Conservation (phyloP, 352 stramenopile species). For the Aphanomyces euteiches region DNA sequence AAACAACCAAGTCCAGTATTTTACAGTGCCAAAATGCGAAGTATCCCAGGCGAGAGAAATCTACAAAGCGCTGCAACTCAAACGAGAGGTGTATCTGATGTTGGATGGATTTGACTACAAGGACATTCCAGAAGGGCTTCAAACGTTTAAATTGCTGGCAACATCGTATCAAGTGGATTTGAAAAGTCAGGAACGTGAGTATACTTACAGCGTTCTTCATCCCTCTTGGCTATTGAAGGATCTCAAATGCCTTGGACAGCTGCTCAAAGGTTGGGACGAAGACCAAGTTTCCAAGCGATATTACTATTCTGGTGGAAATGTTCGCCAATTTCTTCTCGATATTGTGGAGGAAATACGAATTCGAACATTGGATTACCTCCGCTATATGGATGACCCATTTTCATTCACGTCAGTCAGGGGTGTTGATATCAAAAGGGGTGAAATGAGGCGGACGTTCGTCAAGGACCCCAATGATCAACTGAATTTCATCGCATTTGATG, state of each 20-base stretch:
- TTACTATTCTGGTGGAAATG: slow-evolving; percentile 19
- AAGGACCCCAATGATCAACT: background rate
- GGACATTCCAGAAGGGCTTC: slow-evolving; percentile 12
- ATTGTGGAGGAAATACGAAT: background rate
- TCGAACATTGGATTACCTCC: background rate
- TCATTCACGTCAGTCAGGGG: background rate
- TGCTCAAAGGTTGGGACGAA: background rate
- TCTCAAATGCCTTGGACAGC: slow-evolving; percentile 1
- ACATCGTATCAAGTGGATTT: slow-evolving; percentile 33
- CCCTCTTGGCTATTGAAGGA: slow-evolving; percentile 11
- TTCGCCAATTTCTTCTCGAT: slow-evolving; percentile 2
- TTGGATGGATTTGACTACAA: slow-evolving; percentile 36
- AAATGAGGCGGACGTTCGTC: background rate
- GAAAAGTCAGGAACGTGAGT: slow-evolving; percentile 5
- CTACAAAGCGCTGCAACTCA: slow-evolving; percentile 14
- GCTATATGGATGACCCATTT: slow-evolving; percentile 3
- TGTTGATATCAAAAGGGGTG: background rate
- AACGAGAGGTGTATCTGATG: slow-evolving; percentile 30
- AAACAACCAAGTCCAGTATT: slow-evolving; percentile 25
- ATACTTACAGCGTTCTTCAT: background rate
- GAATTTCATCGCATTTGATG: slow-evolving; percentile 1
- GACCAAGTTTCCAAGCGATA: background rate
- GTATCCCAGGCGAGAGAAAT: slow-evolving; percentile 6
- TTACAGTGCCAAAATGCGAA: slow-evolving; percentile 1
- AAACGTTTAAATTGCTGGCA: slow-evolving; percentile 33